These are phyloP conservation scores for Biscutella auriculata DNA, from an alignment of 441 rosid genomes.

Conservation along the genomic window DNA sequence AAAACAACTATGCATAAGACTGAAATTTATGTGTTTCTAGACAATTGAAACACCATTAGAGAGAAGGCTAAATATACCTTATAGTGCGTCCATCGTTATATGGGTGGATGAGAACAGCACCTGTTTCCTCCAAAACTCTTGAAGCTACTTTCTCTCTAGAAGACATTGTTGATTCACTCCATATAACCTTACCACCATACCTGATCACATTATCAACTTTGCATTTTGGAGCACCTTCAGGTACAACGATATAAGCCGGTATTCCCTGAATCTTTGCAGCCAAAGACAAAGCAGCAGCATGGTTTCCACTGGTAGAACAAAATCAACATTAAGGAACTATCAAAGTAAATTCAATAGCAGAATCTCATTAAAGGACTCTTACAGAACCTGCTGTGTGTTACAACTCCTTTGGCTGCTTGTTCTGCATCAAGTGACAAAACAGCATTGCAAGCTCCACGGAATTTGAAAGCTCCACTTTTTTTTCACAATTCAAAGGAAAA, in stretches of 20 bases:
- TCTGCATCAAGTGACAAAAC: conserved; percentile 48
- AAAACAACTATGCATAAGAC: no score
- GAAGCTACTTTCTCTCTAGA: conserved; percentile 60
- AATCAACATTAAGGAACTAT: conserved; percentile 1
- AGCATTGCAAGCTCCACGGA: conserved; percentile 89
- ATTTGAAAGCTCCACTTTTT: conserved; percentile 79
- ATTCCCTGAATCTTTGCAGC: conserved; percentile 73
- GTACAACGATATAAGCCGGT: conserved; percentile 63
- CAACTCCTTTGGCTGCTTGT: conserved; percentile 54
- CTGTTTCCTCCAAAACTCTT: conserved; percentile 58
- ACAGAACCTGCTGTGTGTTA: conserved; percentile 22
- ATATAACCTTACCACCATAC: conserved; percentile 62
- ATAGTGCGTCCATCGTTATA: conserved; percentile 60
- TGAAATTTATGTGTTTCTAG: background rate
- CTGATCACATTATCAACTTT: conserved; percentile 74
- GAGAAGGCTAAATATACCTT: conserved; percentile 35
- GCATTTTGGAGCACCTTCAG: conserved; percentile 78
- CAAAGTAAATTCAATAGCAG: background rate
- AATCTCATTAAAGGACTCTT: background rate
- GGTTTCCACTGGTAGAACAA: conserved; percentile 54
- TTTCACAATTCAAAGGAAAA: no score
- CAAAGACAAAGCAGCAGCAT: conserved; percentile 88
- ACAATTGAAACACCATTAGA: background rate
- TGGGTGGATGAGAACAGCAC: conserved; percentile 70
- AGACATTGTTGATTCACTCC: conserved; percentile 54